Evolutionary conservation across 495 filamentous ascomycete species (phyloP), one percentile per base, ranked within the genome.

Genomic region (Copromyces sp.): DNA sequence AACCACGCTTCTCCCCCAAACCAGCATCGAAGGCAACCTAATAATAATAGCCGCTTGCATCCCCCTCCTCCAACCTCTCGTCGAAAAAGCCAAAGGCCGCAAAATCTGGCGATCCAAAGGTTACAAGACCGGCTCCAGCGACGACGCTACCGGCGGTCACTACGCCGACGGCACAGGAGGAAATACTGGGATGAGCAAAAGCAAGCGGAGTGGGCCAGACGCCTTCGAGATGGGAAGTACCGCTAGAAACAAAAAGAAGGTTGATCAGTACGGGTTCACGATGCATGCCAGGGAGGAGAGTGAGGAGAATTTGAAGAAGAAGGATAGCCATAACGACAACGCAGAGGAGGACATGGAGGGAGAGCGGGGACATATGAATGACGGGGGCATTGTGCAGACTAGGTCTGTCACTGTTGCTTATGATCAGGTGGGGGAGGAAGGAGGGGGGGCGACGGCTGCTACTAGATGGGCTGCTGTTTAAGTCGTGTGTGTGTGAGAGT

Each of bases 11-110:
- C 0, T 35, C 6, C 12, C 29, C 38, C 20, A 75, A 24, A 24
- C 24, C 68, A 84, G 82, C 32, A 77, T 85, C 75, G 84, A 87
- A 77, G 83, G 81, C 20, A 83, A 82, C 74, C 77, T 80, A 37
- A 78, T 86, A 71, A 84, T 85, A 73, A 83, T 86, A 42, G 85
- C 85, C 12, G 80, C 84, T 20, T 86, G 83, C 74, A 84, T 87
- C 69, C 85, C 84, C 6, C 79, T 85, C 61, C 78, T 87, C 1
- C 74, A 81, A 37, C 86, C 86, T 0, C 69, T 87, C 0, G 73
- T 80, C 72, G 82, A 86, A 35, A 61, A 61, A 35, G 12, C 14
- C 53, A 65, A 17, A 65, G 53, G 29, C 29, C 53, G 53, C 29
- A 35, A 16, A 16, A 35, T 65, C 14, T 65, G 24, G 24, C 53